Evolutionary conservation across 208 protist species (phyloP), one percentile per base, ranked within the genome.

Genomic region (Crithidia acanthocephali): DNA sequence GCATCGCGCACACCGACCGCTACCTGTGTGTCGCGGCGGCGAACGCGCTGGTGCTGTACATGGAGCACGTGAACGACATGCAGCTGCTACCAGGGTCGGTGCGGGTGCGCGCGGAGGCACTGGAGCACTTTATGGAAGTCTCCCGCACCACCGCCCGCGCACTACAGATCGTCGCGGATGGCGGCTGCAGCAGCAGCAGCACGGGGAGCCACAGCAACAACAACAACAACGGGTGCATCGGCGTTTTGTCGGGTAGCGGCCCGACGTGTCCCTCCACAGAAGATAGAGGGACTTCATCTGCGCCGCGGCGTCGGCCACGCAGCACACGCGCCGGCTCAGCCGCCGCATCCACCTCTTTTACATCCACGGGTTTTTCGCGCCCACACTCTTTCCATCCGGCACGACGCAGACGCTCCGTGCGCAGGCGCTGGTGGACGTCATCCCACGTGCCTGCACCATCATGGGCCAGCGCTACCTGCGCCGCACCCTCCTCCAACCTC

Each of bases 11-110:
- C 53, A 90, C 85, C 8, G 86, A 93, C 59, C 86, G 83, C 52
- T 96, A 96, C 56, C 78, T 96, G 13, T 91, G 87, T 68, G 76
- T 93, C 18, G 88, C 91, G 0, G 88, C 91, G 0, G 88, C 88
- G 2, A 87, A 93, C 57, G 91, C 91, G 5, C 66, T 96, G 8
- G 70, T 96, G 22, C 56, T 81, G 58, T 94, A 90, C 52, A 68
- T 96, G 72, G 88, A 96, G 62, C 68, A 80, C 45, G 80, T 85
- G 18, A 85, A 90, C 64, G 87, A 90, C 61, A 87, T 88, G 73
- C 77, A 81, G 45, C 64, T 92, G n/a, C 74, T 88, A 22, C 86
- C 91, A 40, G 77, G 82, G 28, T 83, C 91, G 10, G 72, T 95
- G 65, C 85, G 82, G 2, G 80, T 95, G 28, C 74, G 80, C 56